These are phyloP conservation scores for Penicillium riverlandense DNA, from an alignment of 495 filamentous ascomycete genomes.

Conservation along the genomic window DNA sequence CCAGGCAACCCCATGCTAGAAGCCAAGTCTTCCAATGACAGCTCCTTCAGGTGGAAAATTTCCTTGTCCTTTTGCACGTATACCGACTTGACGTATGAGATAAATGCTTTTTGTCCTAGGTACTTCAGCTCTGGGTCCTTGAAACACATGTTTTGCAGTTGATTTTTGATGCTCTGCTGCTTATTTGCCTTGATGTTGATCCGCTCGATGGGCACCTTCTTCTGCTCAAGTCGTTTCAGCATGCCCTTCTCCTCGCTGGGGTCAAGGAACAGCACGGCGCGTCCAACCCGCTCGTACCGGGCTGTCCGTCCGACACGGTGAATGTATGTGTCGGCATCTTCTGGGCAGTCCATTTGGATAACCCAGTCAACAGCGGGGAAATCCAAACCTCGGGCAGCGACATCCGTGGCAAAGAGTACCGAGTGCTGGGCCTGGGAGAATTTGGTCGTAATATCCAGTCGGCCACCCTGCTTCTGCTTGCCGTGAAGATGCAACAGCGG, in stretches of 20 bases:
- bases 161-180: slow-evolving; percentile 72
- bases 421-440: slow-evolving; percentile 72
- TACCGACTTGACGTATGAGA: slow-evolving; percentile 75
- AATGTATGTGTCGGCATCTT: slow-evolving; percentile 96
- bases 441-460: slow-evolving; percentile 75
- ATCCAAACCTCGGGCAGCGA: slow-evolving; percentile 87
- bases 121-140: slow-evolving; percentile 93
- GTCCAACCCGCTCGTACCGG: slow-evolving; percentile 80
- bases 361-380: slow-evolving; percentile 98
- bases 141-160: slow-evolving; percentile 90
- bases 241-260: slow-evolving; percentile 87
- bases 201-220: slow-evolving; percentile 76
- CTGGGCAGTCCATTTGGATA: slow-evolving; percentile 87
- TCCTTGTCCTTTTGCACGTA: slow-evolving; percentile 90
- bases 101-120: slow-evolving; percentile 90
- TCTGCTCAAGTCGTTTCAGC: slow-evolving; percentile 71
- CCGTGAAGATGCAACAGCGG: slow-evolving; percentile 94
- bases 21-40: slow-evolving; percentile 80
- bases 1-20: slow-evolving; percentile 82
- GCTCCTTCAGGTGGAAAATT: slow-evolving; percentile 71
- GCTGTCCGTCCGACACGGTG: slow-evolving; percentile 94
- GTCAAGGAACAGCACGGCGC: slow-evolving; percentile 85
- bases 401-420: slow-evolving; percentile 92
- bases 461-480: slow-evolving; percentile 81
- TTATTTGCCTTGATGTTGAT: slow-evolving; percentile 87